Evolutionary conservation across 352 stramenopile species (phyloP).

Genomic region (Phytophthora meadii): DNA sequence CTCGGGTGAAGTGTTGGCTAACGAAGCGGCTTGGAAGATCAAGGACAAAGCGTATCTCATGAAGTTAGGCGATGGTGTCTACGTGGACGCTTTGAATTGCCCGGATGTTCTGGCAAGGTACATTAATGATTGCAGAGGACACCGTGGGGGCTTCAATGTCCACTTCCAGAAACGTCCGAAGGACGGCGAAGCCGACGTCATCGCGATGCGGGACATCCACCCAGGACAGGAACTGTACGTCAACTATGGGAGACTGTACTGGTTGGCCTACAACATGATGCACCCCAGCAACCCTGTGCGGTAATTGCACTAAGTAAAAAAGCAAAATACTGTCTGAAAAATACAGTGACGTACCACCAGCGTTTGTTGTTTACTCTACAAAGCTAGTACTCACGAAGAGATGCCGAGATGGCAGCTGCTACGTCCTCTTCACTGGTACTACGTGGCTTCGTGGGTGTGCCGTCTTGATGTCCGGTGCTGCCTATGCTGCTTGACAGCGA

Average conservation of each 20-base stretch:
- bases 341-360: constrained; percentile 18
- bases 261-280: constrained; percentile 79
- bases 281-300: constrained; percentile 61
- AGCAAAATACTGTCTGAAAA: not conserved
- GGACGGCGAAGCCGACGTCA: constrained; percentile 57
- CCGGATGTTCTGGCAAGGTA: constrained; percentile 64
- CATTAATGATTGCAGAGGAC: constrained; percentile 83
- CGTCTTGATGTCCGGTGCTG: constrained; percentile 28
- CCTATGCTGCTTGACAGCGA: constrained; percentile 48
- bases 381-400: constrained; percentile 67
- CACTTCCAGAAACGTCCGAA: constrained; percentile 69
- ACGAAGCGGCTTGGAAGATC: constrained; percentile 60
- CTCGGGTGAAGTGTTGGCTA: constrained; percentile 46
- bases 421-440: constrained; percentile 67
- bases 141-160: constrained; percentile 71
- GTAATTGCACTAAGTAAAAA: constrained; percentile 22
- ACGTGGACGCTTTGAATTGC: constrained; percentile 70
- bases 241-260: constrained; percentile 87
- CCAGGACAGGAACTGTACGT: constrained; percentile 77
- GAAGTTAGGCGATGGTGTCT: constrained; percentile 78
- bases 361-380: not conserved
- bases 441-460: constrained; percentile 35
- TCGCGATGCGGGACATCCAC: constrained; percentile 66
- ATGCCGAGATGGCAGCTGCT: constrained; percentile 67
- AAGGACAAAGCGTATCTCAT: constrained; percentile 83